Evolutionary conservation across 2,329 filamentous ascomycete genomes (phyloP), one percentile per base, ranked within the genome.

Genomic region (Fusarium tanahbumbuense): DNA sequence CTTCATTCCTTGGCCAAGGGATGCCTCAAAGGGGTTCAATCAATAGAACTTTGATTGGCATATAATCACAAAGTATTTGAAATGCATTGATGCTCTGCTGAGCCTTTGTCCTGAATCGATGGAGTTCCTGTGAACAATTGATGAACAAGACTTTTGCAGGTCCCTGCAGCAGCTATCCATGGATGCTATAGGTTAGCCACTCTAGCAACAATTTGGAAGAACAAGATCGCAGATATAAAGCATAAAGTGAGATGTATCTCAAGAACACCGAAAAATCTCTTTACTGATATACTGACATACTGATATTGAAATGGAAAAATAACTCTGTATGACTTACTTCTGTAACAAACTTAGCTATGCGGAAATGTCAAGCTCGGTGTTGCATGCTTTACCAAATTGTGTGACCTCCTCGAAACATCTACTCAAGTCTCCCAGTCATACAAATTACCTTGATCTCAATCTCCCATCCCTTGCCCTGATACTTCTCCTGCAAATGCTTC

Each of bases 401-500:
- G n/a, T n/a, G n/a, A n/a, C n/a, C n/a, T n/a, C n/a, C n/a, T n/a
- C n/a, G n/a, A n/a, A n/a, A n/a, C n/a, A n/a, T n/a, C n/a, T n/a
- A 34, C 0, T 37, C 62, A 62, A 76, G 75, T 22, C 60, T 72
- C 8, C 57, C 76, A 37, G 70, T 76, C 70, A 68, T 72, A 12
- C 60, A 69, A 60, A 78, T 77, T 2, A 75, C 56, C 22, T 61
- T 57, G 46, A 66, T 76, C 18, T 73, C 55, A 25, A 78, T 54
- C 18, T 71, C 64, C 75, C 76, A 78, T 4, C 73, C 75, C 28
- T 73, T 52, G 0, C 74, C 75, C 3, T 30, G 70, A 56, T 84
- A 77, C 73, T 83, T 85, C 44, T 81, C 77, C 52, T 77, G 76
- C 41, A 85, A 58, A 67, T 81, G 77, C 41, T 72, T 73, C 70